A percentile compares a stretch with the other conserved stretches of the same genome.
These are phyloP conservation scores for Forsythia viridissima DNA, from an alignment of 257 asterid species.

Conservation along the genomic window DNA sequence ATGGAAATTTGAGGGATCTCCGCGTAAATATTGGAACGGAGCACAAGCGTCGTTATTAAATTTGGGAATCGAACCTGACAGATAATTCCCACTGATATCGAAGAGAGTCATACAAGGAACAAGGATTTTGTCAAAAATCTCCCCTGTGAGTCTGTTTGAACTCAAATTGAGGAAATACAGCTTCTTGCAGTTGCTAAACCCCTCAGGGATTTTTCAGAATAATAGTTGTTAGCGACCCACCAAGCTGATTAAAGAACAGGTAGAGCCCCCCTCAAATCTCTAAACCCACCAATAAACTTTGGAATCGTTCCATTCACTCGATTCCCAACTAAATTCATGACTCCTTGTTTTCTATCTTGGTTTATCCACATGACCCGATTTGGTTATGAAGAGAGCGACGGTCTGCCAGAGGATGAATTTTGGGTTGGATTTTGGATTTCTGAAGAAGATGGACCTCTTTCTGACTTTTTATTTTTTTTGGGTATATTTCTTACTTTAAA, in stretches of 20 bases:
- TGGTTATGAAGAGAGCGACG: no score
- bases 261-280: constrained; percentile 67
- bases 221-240: constrained; percentile 71
- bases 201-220: constrained; percentile 43
- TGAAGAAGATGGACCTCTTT: no score
- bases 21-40: no score
- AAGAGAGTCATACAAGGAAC: constrained; percentile 89
- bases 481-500: no score
- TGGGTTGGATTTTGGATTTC: no score
- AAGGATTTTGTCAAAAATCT: constrained; percentile 53
- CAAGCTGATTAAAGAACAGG: constrained; percentile 78
- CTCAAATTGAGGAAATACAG: constrained; percentile 85
- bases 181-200: constrained; percentile 66
- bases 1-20: no score
- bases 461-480: no score
- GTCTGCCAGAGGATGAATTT: no score
- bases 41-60: no score
- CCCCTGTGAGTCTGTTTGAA: constrained; percentile 67
- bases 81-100: constrained; percentile 66
- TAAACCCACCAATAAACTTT: constrained; percentile 50
- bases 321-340: constrained; percentile 87
- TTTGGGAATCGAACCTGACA: constrained; percentile 76
- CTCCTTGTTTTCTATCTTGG: no score
- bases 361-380: no score
- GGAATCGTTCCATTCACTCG: constrained; percentile 66